A percentile compares a stretch with the other conserved stretches of the same genome.
phyloP scores from a whole-genome alignment of 2,329 filamentous ascomycete genomes.

The Diaporthe eres region DNA sequence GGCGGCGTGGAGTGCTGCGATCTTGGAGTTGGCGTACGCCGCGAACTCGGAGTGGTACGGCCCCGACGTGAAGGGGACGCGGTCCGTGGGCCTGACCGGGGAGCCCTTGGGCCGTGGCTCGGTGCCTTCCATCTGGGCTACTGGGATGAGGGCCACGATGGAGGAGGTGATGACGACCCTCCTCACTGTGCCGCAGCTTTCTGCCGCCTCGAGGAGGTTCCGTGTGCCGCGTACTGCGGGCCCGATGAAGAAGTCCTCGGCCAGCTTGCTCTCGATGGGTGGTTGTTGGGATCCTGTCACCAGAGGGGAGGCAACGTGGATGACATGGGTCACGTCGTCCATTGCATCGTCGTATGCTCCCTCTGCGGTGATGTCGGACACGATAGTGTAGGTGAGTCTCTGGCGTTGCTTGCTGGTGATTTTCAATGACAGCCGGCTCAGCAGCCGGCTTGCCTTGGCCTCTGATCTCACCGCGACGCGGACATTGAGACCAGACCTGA shows the following conservation, averaged over 20 bases:
- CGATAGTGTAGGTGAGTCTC: constrained; percentile 36
- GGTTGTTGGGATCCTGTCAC: constrained; percentile 36
- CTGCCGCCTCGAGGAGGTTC: constrained; percentile 42
- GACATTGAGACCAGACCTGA: constrained; percentile 40
- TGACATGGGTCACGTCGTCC: constrained; percentile 40
- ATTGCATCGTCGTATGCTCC: constrained; percentile 42
- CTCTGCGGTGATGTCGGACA: constrained; percentile 41
- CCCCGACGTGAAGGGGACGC: constrained; percentile 40
- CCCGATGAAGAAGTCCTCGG: constrained; percentile 41
- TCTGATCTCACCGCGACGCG: constrained; percentile 42
- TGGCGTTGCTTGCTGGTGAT: constrained; percentile 11
- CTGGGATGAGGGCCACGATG: constrained; percentile 45
- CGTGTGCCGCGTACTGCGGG: constrained; percentile 43
- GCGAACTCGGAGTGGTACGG: constrained; percentile 51
- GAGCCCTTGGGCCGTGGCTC: constrained; percentile 28
- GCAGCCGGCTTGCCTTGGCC: constrained; percentile 31
- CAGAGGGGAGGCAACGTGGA: constrained; percentile 43
- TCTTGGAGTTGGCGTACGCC: constrained; percentile 55
- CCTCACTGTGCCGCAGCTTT: constrained; percentile 36
- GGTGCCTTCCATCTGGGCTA: constrained; percentile 43
- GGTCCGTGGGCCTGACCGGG: constrained; percentile 37
- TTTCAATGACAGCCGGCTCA: constrained; percentile 8
- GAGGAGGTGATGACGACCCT: constrained; percentile 50
- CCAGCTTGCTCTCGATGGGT: constrained; percentile 23
- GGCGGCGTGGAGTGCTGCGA: constrained; percentile 50